Conservation (phyloP, 371 early-diverging fungal genomes). For the Mucor racemosus region DNA sequence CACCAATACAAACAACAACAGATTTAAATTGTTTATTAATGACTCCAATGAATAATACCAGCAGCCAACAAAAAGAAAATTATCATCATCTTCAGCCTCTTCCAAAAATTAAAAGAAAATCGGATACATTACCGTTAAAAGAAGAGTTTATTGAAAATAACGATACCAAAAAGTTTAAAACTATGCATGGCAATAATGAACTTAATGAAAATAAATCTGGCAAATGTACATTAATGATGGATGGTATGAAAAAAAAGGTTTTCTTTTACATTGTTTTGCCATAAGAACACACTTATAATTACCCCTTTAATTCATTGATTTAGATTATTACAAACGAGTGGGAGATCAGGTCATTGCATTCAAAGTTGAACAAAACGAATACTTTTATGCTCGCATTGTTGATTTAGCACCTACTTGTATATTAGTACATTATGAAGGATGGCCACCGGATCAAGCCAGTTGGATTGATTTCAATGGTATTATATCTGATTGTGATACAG, state of each 20-base stretch:
- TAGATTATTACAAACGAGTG: conserved; percentile 9
- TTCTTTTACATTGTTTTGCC: not conserved
- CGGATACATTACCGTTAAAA: conserved; percentile 1
- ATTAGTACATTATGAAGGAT: conserved; percentile 64
- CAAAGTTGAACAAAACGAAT: conserved; percentile 13
- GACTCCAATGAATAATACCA: not conserved
- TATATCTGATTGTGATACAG: not conserved
- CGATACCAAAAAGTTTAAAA: conserved; percentile 7
- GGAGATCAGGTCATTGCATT: conserved; percentile 13
- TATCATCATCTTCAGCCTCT: not conserved
- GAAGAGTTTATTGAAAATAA: not conserved
- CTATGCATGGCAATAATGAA: conserved; percentile 4
- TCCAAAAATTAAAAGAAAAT: not conserved
- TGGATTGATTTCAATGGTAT: conserved; percentile 33
- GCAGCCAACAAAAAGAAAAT: not conserved
- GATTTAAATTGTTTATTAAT: not conserved
- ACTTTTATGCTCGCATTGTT: conserved; percentile 20
- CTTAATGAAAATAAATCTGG: conserved; percentile 7
- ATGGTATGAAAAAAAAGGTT: not conserved
- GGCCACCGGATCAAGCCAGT: conserved; percentile 61
- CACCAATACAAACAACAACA: not conserved
- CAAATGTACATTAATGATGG: conserved; percentile 2
- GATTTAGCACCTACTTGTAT: conserved; percentile 3
- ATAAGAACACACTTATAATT: conserved; percentile 1
- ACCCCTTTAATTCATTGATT: not conserved